A percentile compares a stretch with the other conserved stretches of the same genome.
Evolutionary conservation across 2,329 filamentous ascomycete species (phyloP).

Genomic region (Xylaria digitata): DNA sequence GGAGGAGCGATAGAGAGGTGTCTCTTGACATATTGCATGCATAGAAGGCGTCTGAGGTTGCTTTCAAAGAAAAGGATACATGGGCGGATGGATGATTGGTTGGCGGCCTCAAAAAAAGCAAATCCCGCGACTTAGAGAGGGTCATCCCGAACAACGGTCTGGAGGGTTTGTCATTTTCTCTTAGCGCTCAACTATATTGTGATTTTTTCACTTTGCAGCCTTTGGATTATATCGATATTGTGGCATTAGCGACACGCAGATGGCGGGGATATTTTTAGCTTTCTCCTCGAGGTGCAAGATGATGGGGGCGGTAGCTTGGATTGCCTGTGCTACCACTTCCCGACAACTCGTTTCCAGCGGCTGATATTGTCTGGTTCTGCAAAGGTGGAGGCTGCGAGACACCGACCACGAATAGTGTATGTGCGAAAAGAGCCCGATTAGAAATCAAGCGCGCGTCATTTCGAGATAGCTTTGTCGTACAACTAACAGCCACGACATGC

Average conservation of each 20-base stretch:
- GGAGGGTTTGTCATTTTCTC: not conserved
- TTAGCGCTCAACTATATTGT: not conserved
- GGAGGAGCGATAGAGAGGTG: not conserved
- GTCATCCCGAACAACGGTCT: not conserved
- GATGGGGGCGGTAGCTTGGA: not conserved
- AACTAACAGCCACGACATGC: too few relatives aligned
- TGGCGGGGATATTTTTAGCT: not conserved
- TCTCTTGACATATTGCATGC: slow-evolving; percentile 13
- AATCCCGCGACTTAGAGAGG: not conserved
- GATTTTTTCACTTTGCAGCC: not conserved
- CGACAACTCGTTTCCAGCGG: too few relatives aligned
- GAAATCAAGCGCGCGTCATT: too few relatives aligned
- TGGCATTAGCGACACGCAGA: not conserved
- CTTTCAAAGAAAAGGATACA: slow-evolving; percentile 16
- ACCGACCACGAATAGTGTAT: too few relatives aligned
- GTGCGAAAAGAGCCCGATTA: too few relatives aligned
- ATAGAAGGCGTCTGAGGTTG: slow-evolving; percentile 34
- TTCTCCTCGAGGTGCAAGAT: not conserved
- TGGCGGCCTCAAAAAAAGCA: not conserved
- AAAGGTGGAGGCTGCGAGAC: not conserved
- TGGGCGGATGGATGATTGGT: not conserved
- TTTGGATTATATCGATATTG: not conserved
- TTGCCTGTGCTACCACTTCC: not conserved
- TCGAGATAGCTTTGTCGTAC: too few relatives aligned
- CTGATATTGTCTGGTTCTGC: too few relatives aligned